Conservation (phyloP, 306 rosid species). For the Ormosia semicastrata region DNA sequence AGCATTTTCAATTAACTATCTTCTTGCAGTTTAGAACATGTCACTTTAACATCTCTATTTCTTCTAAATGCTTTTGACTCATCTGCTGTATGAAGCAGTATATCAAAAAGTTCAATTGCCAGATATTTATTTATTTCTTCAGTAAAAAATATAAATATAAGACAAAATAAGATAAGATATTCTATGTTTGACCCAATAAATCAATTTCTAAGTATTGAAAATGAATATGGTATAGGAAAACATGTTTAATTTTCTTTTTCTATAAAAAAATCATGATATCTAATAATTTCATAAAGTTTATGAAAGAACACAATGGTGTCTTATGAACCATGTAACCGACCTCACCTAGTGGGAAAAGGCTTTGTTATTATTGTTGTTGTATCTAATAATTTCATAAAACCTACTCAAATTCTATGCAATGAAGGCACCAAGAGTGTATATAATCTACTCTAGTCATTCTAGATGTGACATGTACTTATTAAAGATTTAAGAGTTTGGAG, state of each 20-base stretch:
- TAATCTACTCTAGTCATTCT: background rate
- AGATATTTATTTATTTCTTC: background rate
- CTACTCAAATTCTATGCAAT: background rate
- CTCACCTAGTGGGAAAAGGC: too few species aligned
- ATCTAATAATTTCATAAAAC: background rate
- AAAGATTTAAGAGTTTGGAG: background rate
- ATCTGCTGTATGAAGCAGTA: background rate
- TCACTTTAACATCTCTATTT: background rate
- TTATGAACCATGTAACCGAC: too few species aligned
- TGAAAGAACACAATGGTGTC: too few species aligned
- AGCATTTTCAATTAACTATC: background rate
- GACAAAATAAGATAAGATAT: background rate
- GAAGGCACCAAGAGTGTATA: background rate
- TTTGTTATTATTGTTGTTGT: too few species aligned
- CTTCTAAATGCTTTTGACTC: background rate
- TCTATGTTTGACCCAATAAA: background rate
- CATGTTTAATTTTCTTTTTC: background rate
- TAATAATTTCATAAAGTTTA: background rate
- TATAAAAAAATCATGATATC: background rate
- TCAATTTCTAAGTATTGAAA: background rate
- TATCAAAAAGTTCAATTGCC: background rate
- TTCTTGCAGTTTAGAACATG: conserved; percentile 4
- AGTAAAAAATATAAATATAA: background rate
- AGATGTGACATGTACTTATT: background rate
- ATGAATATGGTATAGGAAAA: background rate